Conservation (phyloP, 31 red algal genomes). For the Endocladia muricata region DNA sequence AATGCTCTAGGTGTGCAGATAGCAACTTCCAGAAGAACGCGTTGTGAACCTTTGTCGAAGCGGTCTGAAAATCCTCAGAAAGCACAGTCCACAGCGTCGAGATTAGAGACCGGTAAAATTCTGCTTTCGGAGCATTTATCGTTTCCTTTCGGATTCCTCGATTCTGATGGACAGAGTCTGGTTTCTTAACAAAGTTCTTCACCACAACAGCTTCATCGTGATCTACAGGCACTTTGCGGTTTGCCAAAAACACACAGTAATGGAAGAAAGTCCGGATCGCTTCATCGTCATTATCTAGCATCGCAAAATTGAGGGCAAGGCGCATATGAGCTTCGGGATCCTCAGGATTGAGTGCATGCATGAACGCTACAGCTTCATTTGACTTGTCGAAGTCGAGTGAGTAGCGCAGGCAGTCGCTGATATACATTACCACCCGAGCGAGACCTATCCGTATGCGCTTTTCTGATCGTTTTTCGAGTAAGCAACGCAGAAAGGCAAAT, state of each 20-base stretch:
- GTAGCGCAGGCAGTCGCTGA: constrained; percentile 25
- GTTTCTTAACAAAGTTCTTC: constrained; percentile 11
- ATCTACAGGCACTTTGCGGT: constrained; percentile 21
- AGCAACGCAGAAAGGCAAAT: too few relatives aligned
- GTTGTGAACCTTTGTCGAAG: not conserved
- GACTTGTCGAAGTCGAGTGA: constrained; percentile 2
- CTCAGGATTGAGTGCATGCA: not conserved
- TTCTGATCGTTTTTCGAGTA: not conserved
- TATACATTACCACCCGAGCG: constrained; percentile 17
- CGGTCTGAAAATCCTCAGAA: not conserved
- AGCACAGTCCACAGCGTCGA: constrained; percentile 13
- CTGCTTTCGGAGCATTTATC: not conserved
- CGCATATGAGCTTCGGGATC: constrained; percentile 26
- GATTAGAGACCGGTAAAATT: constrained; percentile 15
- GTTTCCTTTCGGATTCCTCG: not conserved
- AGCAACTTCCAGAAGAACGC: not conserved
- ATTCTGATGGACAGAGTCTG: too few relatives aligned
- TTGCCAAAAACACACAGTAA: constrained; percentile 22
- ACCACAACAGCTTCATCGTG: constrained; percentile 22
- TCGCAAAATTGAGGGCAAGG: constrained; percentile 19
- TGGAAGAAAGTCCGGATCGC: constrained; percentile 18
- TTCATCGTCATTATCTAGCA: not conserved
- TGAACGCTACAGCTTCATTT: not conserved
- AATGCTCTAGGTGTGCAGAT: not conserved
- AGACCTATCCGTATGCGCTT: constrained; percentile 4